Percentiles rank a stretch among this genome's conserved stretches.
Evolutionary conservation across 2,329 filamentous ascomycete species (phyloP).

Genomic region (Cadophora gregata): DNA sequence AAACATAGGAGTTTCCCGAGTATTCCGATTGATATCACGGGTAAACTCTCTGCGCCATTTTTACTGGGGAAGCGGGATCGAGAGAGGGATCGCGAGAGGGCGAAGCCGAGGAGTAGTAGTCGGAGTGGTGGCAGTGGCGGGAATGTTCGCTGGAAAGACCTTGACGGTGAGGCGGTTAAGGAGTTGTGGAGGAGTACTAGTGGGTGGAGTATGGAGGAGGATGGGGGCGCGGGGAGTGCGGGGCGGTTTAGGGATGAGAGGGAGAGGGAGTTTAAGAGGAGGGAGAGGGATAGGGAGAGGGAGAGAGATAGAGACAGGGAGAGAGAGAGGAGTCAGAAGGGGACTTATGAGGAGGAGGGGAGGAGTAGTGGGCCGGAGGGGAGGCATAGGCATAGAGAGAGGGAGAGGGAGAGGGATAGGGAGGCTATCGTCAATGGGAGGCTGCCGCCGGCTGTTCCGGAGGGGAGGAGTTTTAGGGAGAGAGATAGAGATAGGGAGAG

Average conservation of each 20-base stretch:
- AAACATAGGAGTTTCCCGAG: slow-evolving; percentile 32
- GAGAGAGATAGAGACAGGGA: slow-evolving; percentile 27
- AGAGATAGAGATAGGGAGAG: slow-evolving; percentile 30
- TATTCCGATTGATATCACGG: slow-evolving; percentile 40
- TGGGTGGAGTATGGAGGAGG: slow-evolving; percentile 29
- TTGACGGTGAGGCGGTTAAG: slow-evolving; percentile 24
- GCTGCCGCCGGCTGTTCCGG: slow-evolving; percentile 13
- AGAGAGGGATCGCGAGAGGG: slow-evolving; percentile 45
- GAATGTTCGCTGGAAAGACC: slow-evolving; percentile 34
- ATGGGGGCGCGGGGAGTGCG: slow-evolving; percentile 14
- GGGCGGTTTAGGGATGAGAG: slow-evolving; percentile 26
- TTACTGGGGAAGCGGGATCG: slow-evolving; percentile 45
- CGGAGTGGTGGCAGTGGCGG: slow-evolving; percentile 20
- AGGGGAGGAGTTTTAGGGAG: slow-evolving; percentile 23
- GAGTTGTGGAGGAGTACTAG: slow-evolving; percentile 37
- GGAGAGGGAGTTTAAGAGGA: slow-evolving; percentile 20
- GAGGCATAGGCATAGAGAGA: slow-evolving; percentile 23
- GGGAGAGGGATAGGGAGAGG: slow-evolving; percentile 28
- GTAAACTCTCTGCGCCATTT: slow-evolving; percentile 42
- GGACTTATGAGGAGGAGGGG: slow-evolving; percentile 27
- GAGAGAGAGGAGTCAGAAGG: slow-evolving; percentile 16
- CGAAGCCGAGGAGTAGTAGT: slow-evolving; percentile 20
- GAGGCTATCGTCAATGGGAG: slow-evolving; percentile 10
- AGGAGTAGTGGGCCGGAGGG: slow-evolving; percentile 20
- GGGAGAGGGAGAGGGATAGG: slow-evolving; percentile 30